Conservation (phyloP, 768 basidiomycete species). For the Boletus bicolor region DNA sequence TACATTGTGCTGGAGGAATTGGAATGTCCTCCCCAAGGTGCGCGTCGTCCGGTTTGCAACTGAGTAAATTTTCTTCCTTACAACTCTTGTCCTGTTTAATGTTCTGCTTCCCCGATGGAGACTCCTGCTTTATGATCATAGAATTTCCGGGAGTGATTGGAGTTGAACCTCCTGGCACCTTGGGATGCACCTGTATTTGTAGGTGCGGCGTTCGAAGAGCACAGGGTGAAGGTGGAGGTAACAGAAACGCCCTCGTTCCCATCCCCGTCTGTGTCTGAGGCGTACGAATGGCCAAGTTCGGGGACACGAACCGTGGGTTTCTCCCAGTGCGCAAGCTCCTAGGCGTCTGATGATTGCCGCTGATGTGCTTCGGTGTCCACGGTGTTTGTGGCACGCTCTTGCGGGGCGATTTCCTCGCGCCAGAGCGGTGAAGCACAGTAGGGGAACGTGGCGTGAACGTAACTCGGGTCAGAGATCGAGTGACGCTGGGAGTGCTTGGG, state of each 20-base stretch:
- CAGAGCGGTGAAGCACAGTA: constrained; percentile 3
- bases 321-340: neutral
- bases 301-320: constrained; percentile 11
- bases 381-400: constrained; percentile 8
- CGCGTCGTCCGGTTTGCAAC: constrained; percentile 37
- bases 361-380: constrained; percentile 14
- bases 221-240: constrained; percentile 28
- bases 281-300: constrained; percentile 4
- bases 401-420: constrained; percentile 9
- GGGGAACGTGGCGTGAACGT: constrained; percentile 24
- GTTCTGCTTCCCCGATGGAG: neutral
- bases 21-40: constrained; percentile 45
- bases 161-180: neutral
- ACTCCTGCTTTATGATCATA: neutral
- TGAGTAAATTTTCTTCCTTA: constrained; percentile 26
- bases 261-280: constrained; percentile 14
- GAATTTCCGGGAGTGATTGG: neutral
- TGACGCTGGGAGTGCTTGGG: constrained; percentile 23
- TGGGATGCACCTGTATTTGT: neutral
- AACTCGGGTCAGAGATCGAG: constrained; percentile 4
- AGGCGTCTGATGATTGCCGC: constrained; percentile 11
- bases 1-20: constrained; percentile 22
- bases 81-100: constrained; percentile 22
- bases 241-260: constrained; percentile 22
- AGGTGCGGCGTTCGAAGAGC: constrained; percentile 4